Evolutionary conservation across 257 asterid genomes (phyloP).

Genomic region (Linaria vulgaris): DNA sequence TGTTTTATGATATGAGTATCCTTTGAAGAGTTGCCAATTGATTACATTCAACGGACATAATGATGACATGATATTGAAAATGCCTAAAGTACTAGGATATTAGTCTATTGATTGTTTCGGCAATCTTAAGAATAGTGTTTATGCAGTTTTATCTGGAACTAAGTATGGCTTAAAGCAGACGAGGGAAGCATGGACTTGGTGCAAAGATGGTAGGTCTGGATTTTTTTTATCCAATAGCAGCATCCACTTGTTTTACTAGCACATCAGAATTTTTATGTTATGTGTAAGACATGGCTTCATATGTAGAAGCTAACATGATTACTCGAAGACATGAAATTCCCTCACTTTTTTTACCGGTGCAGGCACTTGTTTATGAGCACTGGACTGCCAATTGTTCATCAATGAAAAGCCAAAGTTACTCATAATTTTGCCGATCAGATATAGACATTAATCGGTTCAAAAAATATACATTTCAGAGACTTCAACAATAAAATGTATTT

Average conservation of each 20-base stretch:
- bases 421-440: slow-evolving; percentile 85
- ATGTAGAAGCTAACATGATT: too few species aligned
- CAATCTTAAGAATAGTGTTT: slow-evolving; percentile 27
- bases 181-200: slow-evolving; percentile 92
- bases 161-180: slow-evolving; percentile 93
- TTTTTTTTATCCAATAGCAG: slow-evolving; percentile 12
- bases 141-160: slow-evolving; percentile 91
- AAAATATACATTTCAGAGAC: slow-evolving; percentile 22
- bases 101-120: slow-evolving; percentile 15
- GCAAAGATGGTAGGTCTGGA: slow-evolving; percentile 83
- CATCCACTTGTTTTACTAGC: slow-evolving; percentile 2
- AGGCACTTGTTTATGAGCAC: slow-evolving; percentile 98
- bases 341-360: slow-evolving; percentile 28
- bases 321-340: slow-evolving; percentile 9
- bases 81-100: slow-evolving; percentile 3
- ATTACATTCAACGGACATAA: slow-evolving; percentile 4
- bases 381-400: slow-evolving; percentile 92
- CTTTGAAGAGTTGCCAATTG: not conserved
- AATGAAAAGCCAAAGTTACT: slow-evolving; percentile 68
- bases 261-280: not conserved
- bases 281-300: too few species aligned
- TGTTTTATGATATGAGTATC: not conserved
- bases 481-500: slow-evolving; percentile 16
- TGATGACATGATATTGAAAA: slow-evolving; percentile 14
- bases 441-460: slow-evolving; percentile 71